Percentiles rank a stretch among this genome's conserved stretches.
These are phyloP conservation scores for Fusarium nygamai DNA, from an alignment of 2,329 filamentous ascomycete species.

Conservation along the genomic window DNA sequence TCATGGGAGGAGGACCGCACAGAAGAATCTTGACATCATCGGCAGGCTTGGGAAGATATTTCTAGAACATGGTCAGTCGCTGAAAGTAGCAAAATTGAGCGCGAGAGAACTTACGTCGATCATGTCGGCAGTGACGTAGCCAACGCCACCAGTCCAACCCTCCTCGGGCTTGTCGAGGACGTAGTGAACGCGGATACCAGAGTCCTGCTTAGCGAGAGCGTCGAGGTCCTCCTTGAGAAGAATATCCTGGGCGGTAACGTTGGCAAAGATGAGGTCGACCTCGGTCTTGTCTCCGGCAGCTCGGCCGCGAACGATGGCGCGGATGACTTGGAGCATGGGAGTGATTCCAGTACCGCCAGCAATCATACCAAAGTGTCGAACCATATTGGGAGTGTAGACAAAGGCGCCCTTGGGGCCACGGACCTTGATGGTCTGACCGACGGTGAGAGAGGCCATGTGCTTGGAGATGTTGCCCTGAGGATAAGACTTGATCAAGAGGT, in stretches of 20 bases:
- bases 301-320: slow-evolving; percentile 86
- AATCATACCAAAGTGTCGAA: slow-evolving; percentile 96
- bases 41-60: slow-evolving; percentile 83
- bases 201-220: slow-evolving; percentile 77
- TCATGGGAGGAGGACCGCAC: slow-evolving; percentile 96
- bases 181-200: slow-evolving; percentile 88
- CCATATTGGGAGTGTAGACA: slow-evolving; percentile 97
- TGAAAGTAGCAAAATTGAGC: slow-evolving; percentile 22
- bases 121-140: slow-evolving; percentile 96
- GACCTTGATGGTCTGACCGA: slow-evolving; percentile 90
- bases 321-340: slow-evolving; percentile 96
- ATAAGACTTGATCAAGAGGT: slow-evolving; percentile 98
- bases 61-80: slow-evolving; percentile 56
- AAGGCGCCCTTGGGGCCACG: slow-evolving; percentile 97
- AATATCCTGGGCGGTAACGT: slow-evolving; percentile 93
- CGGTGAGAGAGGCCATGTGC: slow-evolving; percentile 82
- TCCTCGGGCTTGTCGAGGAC: slow-evolving; percentile 95
- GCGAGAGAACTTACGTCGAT: slow-evolving; percentile 72
- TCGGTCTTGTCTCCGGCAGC: slow-evolving; percentile 83
- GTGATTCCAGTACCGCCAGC: slow-evolving; percentile 98
- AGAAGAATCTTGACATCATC: slow-evolving; percentile 92
- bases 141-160: slow-evolving; percentile 90
- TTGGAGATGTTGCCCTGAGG: slow-evolving; percentile 97
- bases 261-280: slow-evolving; percentile 96
- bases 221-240: slow-evolving; percentile 93